Conservation (phyloP, 1,139 yeast genomes). For the Zygoascus hellenicus region DNA sequence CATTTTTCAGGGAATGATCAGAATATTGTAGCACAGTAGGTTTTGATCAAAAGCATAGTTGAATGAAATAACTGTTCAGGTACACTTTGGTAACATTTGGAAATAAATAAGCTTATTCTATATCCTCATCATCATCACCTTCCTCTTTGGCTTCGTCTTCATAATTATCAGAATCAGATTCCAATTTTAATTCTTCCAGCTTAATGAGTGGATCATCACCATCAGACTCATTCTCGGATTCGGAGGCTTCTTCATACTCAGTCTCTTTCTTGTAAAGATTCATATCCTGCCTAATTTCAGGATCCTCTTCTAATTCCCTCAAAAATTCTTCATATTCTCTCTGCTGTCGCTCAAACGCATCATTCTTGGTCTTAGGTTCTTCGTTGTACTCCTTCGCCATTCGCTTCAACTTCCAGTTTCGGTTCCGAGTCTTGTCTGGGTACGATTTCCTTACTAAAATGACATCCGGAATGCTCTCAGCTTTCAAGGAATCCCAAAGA, state of each 20-base stretch:
- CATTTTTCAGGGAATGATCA: no score
- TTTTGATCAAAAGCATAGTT: no score
- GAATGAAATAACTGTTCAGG: no score
- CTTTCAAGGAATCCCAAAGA: constrained; percentile 69
- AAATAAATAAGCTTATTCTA: background rate
- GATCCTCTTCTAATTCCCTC: constrained; percentile 92
- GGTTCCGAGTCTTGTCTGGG: constrained; percentile 58
- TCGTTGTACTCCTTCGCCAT: constrained; percentile 96
- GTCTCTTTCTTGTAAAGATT: constrained; percentile 65
- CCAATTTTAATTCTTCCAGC: constrained; percentile 68
- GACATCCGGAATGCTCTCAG: constrained; percentile 66
- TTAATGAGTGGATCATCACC: constrained; percentile 53
- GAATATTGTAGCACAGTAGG: no score
- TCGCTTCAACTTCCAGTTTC: constrained; percentile 94
- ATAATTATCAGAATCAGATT: constrained; percentile 60
- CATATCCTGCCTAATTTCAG: constrained; percentile 80
- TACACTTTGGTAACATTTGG: background rate
- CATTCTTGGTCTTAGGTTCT: constrained; percentile 65
- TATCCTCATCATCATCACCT: constrained; percentile 11
- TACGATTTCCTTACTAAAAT: constrained; percentile 88
- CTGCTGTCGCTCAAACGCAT: constrained; percentile 64
- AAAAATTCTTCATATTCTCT: constrained; percentile 75
- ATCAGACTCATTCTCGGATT: constrained; percentile 22
- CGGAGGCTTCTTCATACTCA: constrained; percentile 20
- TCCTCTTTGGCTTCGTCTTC: constrained; percentile 40